A percentile compares a stretch with the other conserved stretches of the same genome.
These are phyloP conservation scores for Podospora tetraspora DNA, from an alignment of 495 filamentous ascomycete species.

Conservation along the genomic window DNA sequence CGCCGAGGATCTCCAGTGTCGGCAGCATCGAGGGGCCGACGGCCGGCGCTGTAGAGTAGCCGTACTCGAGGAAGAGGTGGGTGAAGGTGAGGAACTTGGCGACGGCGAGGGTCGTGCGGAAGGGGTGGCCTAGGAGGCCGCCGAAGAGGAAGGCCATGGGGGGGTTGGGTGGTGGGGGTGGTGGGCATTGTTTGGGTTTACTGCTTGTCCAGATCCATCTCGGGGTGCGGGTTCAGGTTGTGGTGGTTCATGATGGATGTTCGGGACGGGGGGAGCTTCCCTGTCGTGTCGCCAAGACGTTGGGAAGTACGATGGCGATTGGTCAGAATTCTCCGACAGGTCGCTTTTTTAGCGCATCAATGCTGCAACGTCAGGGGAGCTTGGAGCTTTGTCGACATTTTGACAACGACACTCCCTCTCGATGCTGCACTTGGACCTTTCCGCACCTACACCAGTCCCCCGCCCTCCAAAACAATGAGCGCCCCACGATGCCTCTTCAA, in stretches of 20 bases:
- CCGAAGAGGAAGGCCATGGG: conserved; percentile 3
- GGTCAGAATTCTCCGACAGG: conserved; percentile 15
- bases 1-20: conserved; percentile 59
- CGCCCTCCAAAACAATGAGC: conserved; percentile 22
- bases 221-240: neutral
- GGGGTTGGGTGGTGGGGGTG: neutral
- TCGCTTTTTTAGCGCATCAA: neutral
- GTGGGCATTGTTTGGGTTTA: neutral
- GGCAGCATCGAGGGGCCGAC: conserved; percentile 77
- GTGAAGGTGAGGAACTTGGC: conserved; percentile 43
- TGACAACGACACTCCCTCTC: neutral
- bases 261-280: neutral
- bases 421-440: neutral
- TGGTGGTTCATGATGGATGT: neutral
- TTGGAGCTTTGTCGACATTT: neutral
- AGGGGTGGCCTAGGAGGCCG: conserved; percentile 30
- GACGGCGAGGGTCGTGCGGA: conserved; percentile 32
- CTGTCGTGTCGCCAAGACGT: neutral
- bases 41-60: conserved; percentile 46
- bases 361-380: neutral
- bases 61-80: conserved; percentile 57
- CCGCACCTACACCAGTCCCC: neutral
- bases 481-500: conserved; percentile 35
- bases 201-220: neutral
- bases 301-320: conserved; percentile 6